Percentiles rank a stretch among this genome's conserved stretches.
Conservation (phyloP, 164 flowering plant genomes). For the Piper betle region DNA sequence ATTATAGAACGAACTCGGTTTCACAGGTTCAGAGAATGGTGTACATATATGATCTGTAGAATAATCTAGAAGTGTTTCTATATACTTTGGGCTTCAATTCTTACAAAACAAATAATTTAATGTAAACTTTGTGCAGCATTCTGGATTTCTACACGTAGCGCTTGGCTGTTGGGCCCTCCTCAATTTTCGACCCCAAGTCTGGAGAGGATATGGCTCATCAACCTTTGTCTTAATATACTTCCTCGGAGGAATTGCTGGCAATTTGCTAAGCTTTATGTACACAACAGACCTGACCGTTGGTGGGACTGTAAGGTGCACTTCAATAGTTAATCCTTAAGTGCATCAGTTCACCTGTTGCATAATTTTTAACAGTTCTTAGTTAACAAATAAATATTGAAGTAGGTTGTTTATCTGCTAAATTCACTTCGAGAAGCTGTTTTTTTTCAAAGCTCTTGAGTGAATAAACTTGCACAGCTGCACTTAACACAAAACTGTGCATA, state of each 20-base stretch:
- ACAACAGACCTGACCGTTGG: conserved; percentile 66
- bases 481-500: conserved; percentile 9
- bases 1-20: too few species aligned
- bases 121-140: conserved; percentile 39
- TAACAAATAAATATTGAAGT: background rate
- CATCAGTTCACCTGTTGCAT: background rate
- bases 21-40: too few species aligned
- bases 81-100: background rate
- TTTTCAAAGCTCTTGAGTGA: background rate
- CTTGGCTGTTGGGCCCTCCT: conserved; percentile 62
- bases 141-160: conserved; percentile 52
- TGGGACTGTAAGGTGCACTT: conserved; percentile 48
- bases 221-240: conserved; percentile 55
- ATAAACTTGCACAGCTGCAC: background rate
- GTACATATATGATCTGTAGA: too few species aligned
- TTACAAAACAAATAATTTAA: background rate
- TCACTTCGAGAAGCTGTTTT: background rate
- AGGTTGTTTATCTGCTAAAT: background rate
- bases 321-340: background rate
- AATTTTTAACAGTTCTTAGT: background rate
- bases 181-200: conserved; percentile 56
- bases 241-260: conserved; percentile 71
- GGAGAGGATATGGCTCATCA: conserved; percentile 46
- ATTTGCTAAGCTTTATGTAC: conserved; percentile 57
- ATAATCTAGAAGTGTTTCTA: too few species aligned